A percentile compares a stretch with the other conserved stretches of the same genome.
Conservation (phyloP, 1,139 yeast genomes). For the Ogataea hybrid region DNA sequence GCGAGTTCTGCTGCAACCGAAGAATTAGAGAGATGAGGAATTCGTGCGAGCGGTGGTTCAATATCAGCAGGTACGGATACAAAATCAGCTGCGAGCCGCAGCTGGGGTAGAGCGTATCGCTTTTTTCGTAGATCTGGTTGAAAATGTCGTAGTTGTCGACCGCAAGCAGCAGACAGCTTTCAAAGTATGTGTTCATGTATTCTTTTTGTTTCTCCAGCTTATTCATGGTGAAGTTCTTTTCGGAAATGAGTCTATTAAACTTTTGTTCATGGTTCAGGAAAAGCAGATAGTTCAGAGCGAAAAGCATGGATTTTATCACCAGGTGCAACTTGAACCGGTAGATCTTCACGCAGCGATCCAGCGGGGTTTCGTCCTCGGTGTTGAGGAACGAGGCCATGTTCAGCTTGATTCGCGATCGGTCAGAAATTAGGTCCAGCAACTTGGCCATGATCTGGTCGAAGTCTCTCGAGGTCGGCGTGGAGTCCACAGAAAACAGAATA, state of each 20-base stretch:
- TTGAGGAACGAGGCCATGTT: constrained; percentile 26
- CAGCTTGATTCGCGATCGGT: constrained; percentile 31
- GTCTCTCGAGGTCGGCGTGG: constrained; percentile 35
- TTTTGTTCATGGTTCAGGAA: constrained; percentile 45
- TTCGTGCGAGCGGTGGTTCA: constrained; percentile 51
- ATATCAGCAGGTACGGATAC: constrained; percentile 45
- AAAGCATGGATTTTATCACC: constrained; percentile 44
- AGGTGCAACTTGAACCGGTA: constrained; percentile 32
- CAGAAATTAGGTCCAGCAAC: constrained; percentile 32
- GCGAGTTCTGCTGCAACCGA: constrained; percentile 38
- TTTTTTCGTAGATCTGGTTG: constrained; percentile 30
- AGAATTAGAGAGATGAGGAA: constrained; percentile 49
- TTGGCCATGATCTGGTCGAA: constrained; percentile 30
- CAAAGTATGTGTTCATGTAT: constrained; percentile 32
- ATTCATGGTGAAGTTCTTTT: constrained; percentile 27
- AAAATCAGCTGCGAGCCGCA: constrained; percentile 40
- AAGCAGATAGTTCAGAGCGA: constrained; percentile 44
- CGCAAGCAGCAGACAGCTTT: constrained; percentile 32
- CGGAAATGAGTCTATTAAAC: constrained; percentile 31
- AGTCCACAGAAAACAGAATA: constrained; percentile 32
- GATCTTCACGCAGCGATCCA: constrained; percentile 27
- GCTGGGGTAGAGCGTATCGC: constrained; percentile 26
- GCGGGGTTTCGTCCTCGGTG: constrained; percentile 19
- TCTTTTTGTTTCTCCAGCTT: constrained; percentile 30
- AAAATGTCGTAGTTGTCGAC: constrained; percentile 35